phyloP scores from a whole-genome alignment of 139 green algal species.

The Klebsormidium nitens region DNA sequence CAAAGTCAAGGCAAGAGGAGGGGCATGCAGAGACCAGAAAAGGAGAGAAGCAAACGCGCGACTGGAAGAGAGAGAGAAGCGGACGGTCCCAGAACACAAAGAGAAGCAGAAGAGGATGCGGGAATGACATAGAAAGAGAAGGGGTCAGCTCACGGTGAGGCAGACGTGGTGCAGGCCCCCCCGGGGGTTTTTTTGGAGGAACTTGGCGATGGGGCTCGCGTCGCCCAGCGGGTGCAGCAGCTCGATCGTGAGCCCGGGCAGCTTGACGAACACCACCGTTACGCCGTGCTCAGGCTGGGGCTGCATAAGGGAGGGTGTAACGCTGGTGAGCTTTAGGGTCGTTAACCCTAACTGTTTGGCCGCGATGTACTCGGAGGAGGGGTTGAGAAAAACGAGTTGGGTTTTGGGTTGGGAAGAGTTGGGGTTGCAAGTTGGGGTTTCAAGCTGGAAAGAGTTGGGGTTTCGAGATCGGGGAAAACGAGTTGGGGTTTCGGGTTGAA shows the following conservation, averaged over 20 bases:
- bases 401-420: constrained; percentile 1
- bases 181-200: constrained; percentile 50
- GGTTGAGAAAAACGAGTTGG: too few species aligned
- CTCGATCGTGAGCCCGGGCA: constrained; percentile 59
- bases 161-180: constrained; percentile 64
- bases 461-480: too few species aligned
- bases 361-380: constrained; percentile 17
- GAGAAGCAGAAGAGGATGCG: not conserved
- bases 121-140: not conserved
- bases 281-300: constrained; percentile 50
- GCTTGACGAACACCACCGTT: constrained; percentile 58
- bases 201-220: constrained; percentile 49
- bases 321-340: too few species aligned
- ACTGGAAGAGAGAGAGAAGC: not conserved
- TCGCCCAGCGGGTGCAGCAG: constrained; percentile 55
- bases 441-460: too few species aligned
- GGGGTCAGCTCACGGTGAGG: constrained; percentile 45
- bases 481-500: too few species aligned
- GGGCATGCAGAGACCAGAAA: too few species aligned
- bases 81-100: not conserved
- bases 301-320: constrained; percentile 3
- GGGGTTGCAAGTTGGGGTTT: too few species aligned
- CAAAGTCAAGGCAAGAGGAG: not conserved
- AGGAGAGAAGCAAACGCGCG: not conserved
- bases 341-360: too few species aligned